Conservation (phyloP, 139 green algal genomes). For the Ulvella scutata region DNA sequence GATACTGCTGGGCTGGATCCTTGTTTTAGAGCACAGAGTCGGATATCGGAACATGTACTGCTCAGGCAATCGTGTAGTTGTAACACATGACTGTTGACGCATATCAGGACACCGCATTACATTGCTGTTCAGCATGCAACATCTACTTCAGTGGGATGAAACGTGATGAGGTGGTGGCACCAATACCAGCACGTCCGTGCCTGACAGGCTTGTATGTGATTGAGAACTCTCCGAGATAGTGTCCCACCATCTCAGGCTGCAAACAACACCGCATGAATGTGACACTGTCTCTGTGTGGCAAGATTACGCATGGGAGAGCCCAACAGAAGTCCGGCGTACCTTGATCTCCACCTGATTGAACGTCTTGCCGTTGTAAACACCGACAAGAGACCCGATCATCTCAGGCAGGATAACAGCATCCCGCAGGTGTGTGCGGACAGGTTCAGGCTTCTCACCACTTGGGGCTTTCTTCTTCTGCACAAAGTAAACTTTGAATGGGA, state of each 20-base stretch:
- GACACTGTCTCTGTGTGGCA: background rate
- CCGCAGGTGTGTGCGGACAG: constrained; percentile 94
- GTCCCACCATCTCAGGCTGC: constrained; percentile 89
- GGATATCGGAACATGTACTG: too few relatives aligned
- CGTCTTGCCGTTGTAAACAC: constrained; percentile 99
- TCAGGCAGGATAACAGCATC: constrained; percentile 99
- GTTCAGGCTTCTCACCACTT: constrained; percentile 90
- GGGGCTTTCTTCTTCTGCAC: constrained; percentile 41
- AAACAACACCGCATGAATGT: background rate
- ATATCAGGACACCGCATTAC: too few relatives aligned
- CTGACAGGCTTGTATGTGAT: constrained; percentile 98
- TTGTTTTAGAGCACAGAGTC: too few relatives aligned
- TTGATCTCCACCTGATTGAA: constrained; percentile 97
- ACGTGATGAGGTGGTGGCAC: constrained; percentile 80
- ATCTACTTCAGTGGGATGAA: constrained; percentile 98
- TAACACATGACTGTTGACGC: too few relatives aligned
- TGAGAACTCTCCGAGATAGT: constrained; percentile 99
- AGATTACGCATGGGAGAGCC: background rate
- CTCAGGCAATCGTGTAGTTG: too few relatives aligned
- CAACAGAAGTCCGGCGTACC: background rate
- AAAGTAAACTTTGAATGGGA: background rate
- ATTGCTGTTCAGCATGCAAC: too few relatives aligned
- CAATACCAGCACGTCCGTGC: constrained; percentile 95
- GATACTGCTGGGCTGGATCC: too few relatives aligned
- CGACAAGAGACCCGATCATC: constrained; percentile 94